A percentile compares a stretch with the other conserved stretches of the same genome.
Conservation (phyloP, 192 early-diverging fungal genomes). For the Backusella tarrabulga region DNA sequence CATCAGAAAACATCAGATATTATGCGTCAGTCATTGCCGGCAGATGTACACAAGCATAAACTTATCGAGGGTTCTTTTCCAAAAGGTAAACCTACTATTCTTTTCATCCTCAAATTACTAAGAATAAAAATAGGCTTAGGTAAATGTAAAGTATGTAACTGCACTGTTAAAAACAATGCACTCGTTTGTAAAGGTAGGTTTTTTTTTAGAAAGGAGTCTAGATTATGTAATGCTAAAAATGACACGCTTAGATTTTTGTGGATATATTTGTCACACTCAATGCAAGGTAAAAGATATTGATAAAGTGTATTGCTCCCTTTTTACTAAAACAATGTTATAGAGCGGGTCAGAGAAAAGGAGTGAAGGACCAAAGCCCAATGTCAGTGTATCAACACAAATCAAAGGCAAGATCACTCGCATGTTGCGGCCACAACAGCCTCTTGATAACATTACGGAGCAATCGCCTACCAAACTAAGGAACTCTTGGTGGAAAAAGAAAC, state of each 20-base stretch:
- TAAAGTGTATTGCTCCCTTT: background rate
- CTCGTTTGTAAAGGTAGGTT: conserved; percentile 56
- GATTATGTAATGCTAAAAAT: background rate
- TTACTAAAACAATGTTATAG: background rate
- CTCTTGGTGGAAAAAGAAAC: conserved; percentile 8
- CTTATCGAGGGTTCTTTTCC: conserved; percentile 57
- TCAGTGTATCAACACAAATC: background rate
- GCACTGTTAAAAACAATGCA: conserved; percentile 48
- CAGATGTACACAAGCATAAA: conserved; percentile 29
- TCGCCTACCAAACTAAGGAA: background rate
- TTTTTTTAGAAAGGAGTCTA: background rate
- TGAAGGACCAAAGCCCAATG: conserved; percentile 2
- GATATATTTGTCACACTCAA: conserved; percentile 37
- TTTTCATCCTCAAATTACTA: background rate
- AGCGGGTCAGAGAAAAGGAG: background rate
- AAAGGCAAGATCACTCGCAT: background rate
- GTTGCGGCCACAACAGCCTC: background rate
- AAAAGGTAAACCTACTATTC: conserved; percentile 40
- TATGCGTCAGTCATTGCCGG: background rate
- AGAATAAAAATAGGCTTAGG: conserved; percentile 31
- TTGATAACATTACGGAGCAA: background rate
- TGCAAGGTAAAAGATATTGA: conserved; percentile 22
- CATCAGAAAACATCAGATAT: background rate
- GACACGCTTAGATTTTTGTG: conserved; percentile 22
- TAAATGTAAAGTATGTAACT: conserved; percentile 45